phyloP scores from a whole-genome alignment of 169 alveolate species.

The Eimeria brunetti region DNA sequence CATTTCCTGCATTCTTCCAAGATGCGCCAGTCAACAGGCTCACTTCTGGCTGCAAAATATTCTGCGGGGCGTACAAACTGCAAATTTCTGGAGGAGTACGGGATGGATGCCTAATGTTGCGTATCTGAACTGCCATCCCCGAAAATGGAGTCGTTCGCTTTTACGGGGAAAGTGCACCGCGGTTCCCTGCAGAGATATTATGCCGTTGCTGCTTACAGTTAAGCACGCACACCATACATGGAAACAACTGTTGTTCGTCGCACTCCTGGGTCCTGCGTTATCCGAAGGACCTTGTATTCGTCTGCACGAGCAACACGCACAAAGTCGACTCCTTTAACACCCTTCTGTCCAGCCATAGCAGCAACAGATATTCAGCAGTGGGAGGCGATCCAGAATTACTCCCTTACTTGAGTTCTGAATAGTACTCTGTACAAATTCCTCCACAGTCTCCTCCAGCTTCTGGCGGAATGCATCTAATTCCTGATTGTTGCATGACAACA shows the following conservation, averaged over 20 bases:
- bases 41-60: neutral
- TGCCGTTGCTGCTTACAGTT: neutral
- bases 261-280: conserved; percentile 5
- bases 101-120: neutral
- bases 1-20: too few relatives aligned
- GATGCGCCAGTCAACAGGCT: too few relatives aligned
- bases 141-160: neutral
- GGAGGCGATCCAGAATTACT: neutral
- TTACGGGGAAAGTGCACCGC: neutral
- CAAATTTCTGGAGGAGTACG: neutral
- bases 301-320: neutral
- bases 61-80: neutral
- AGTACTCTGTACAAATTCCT: neutral
- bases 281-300: neutral
- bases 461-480: conserved; percentile 1
- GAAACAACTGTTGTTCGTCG: conserved; percentile 1
- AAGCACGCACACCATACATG: neutral
- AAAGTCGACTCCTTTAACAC: neutral
- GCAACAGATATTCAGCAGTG: neutral
- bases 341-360: neutral
- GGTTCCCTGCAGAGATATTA: neutral
- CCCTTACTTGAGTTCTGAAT: neutral
- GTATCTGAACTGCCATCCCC: neutral
- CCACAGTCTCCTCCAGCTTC: neutral
- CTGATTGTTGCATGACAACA: neutral